These are phyloP conservation scores for Myochromella boudieri DNA, from an alignment of 768 basidiomycete species.

Conservation along the genomic window DNA sequence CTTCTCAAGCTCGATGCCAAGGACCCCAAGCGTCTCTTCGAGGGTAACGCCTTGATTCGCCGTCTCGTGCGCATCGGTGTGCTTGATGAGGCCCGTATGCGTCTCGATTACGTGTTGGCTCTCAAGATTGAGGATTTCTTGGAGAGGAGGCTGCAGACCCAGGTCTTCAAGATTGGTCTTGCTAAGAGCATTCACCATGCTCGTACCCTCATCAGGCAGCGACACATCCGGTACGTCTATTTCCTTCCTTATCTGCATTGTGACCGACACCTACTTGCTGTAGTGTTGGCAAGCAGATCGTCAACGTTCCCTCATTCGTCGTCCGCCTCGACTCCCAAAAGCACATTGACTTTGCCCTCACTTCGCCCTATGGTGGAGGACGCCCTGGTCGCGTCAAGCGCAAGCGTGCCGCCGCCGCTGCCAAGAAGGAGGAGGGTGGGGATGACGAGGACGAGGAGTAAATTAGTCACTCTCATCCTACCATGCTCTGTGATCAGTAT, in stretches of 20 bases:
- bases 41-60: slow-evolving; percentile 94
- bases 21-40: slow-evolving; percentile 99
- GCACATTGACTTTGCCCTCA: slow-evolving; percentile 98
- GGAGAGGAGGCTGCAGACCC: slow-evolving; percentile 97
- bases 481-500: slow-evolving; percentile 15
- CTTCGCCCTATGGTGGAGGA: slow-evolving; percentile 95
- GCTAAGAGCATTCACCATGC: slow-evolving; percentile 99
- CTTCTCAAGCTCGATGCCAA: slow-evolving; percentile 99
- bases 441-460: slow-evolving; percentile 92
- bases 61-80: slow-evolving; percentile 99
- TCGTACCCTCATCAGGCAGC: slow-evolving; percentile 94
- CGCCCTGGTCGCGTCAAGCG: slow-evolving; percentile 96
- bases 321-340: slow-evolving; percentile 99
- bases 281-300: slow-evolving; percentile 98
- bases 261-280: slow-evolving; percentile 1
- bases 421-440: slow-evolving; percentile 86
- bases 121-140: slow-evolving; percentile 99
- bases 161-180: slow-evolving; percentile 98
- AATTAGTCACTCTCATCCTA: slow-evolving; percentile 17
- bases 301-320: slow-evolving; percentile 98
- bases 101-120: slow-evolving; percentile 99
- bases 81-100: slow-evolving; percentile 98
- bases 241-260: not conserved
- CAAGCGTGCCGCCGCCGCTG: slow-evolving; percentile 93
- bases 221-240: slow-evolving; percentile 87